phyloP scores from a whole-genome alignment of 2,329 filamentous ascomycete genomes.

The Lachnellula arida region DNA sequence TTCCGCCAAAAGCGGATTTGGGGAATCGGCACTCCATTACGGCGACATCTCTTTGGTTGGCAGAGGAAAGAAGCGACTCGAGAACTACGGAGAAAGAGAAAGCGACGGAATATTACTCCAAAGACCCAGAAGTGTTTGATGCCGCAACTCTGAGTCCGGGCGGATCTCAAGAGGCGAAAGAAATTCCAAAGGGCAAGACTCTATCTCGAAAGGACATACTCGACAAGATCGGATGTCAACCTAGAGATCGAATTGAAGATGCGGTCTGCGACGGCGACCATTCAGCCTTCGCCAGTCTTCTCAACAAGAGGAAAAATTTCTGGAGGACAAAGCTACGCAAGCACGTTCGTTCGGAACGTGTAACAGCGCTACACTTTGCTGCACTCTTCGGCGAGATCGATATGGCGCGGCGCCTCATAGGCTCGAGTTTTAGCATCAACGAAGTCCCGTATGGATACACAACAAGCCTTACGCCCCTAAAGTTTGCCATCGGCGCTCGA shows the following conservation, averaged over 20 bases:
- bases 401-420: background rate
- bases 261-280: background rate
- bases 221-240: background rate
- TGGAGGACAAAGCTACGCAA: background rate
- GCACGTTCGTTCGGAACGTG: background rate
- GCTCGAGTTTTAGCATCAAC: background rate
- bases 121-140: background rate
- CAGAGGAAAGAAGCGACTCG: background rate
- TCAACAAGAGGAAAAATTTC: background rate
- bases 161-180: background rate
- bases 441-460: background rate
- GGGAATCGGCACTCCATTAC: background rate
- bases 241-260: background rate
- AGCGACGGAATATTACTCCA: background rate
- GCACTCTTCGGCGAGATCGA: slow-evolving; percentile 1
- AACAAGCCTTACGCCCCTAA: background rate
- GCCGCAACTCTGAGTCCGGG: background rate
- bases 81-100: background rate
- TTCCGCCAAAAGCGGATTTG: background rate
- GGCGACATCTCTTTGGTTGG: background rate
- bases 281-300: background rate
- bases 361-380: background rate
- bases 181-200: background rate
- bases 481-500: background rate
- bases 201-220: background rate